Percentiles rank a stretch among this genome's conserved stretches.
phyloP scores from a whole-genome alignment of 345 rosid genomes.

The Excoecaria cochinchinensis region DNA sequence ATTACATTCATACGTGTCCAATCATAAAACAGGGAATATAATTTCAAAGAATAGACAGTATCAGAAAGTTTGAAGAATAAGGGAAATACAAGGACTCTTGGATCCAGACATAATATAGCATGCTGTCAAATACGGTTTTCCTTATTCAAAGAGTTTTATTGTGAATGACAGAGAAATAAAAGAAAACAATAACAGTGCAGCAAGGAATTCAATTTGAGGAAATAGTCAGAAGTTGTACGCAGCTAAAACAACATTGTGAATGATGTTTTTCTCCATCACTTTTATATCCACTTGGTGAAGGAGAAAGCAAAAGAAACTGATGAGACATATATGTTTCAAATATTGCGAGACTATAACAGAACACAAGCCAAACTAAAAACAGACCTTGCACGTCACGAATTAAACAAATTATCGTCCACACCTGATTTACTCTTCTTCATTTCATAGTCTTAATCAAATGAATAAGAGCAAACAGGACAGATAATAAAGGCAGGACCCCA shows the following conservation, averaged over 20 bases:
- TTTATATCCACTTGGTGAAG: background rate
- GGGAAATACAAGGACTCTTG: background rate
- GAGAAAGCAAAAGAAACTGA: background rate
- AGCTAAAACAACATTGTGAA: too few species aligned
- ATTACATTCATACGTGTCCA: constrained; percentile 15
- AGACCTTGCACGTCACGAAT: background rate
- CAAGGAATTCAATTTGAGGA: background rate
- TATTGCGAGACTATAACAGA: background rate
- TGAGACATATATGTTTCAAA: background rate
- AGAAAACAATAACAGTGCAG: background rate
- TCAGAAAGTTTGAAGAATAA: background rate
- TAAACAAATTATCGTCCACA: background rate
- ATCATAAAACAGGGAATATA: background rate
- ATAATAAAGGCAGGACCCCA: background rate
- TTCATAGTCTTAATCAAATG: background rate
- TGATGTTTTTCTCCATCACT: too few species aligned
- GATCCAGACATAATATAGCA: background rate
- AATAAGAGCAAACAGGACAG: background rate
- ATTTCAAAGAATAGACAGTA: background rate
- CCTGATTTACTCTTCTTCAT: background rate
- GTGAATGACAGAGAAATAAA: background rate
- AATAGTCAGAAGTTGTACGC: too few species aligned
- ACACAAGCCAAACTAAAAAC: background rate
- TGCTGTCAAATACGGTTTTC: background rate
- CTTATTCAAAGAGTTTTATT: background rate